A percentile compares a stretch with the other conserved stretches of the same genome.
These are phyloP conservation scores for Colletotrichum melonis DNA, from an alignment of 2,329 filamentous ascomycete genomes.

Conservation along the genomic window DNA sequence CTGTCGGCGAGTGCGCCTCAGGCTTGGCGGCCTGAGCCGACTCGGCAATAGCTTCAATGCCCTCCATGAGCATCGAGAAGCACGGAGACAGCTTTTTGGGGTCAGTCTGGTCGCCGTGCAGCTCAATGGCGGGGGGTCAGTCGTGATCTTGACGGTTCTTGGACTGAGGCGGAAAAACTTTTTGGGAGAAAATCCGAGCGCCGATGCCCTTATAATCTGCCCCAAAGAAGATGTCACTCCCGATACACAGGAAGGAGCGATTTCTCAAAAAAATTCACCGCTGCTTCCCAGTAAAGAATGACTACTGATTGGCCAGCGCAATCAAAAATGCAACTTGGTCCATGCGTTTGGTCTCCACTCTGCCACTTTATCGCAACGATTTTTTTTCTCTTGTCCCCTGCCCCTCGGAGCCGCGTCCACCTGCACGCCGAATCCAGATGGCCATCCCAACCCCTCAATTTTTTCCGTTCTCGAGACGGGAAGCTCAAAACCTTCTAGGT, in stretches of 20 bases:
- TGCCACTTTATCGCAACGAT: slow-evolving; percentile 29
- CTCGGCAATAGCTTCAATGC: slow-evolving; percentile 53
- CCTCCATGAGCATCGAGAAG: slow-evolving; percentile 35
- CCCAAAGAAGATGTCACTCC: slow-evolving; percentile 48
- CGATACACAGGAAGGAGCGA: slow-evolving; percentile 51
- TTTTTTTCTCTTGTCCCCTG: slow-evolving; percentile 14
- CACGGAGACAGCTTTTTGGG: slow-evolving; percentile 28
- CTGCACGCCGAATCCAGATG: background rate
- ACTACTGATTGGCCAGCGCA: background rate
- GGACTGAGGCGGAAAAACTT: slow-evolving; percentile 52
- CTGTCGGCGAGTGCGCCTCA: slow-evolving; percentile 48
- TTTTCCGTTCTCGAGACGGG: slow-evolving; percentile 15
- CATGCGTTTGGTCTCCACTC: slow-evolving; percentile 4
- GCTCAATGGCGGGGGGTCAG: slow-evolving; percentile 21
- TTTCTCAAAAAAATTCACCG: slow-evolving; percentile 48
- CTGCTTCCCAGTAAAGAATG: slow-evolving; percentile 22
- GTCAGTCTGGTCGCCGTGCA: slow-evolving; percentile 13
- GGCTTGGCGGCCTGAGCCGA: slow-evolving; percentile 50
- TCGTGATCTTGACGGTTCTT: slow-evolving; percentile 27
- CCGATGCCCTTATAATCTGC: slow-evolving; percentile 54
- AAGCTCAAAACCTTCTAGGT: background rate
- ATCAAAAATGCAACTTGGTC: background rate
- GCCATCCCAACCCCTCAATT: slow-evolving; percentile 31
- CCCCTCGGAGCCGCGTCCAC: slow-evolving; percentile 18
- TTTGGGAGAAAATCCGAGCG: slow-evolving; percentile 49